Conservation (phyloP, 345 rosid species). For the Eutrema japonicum region DNA sequence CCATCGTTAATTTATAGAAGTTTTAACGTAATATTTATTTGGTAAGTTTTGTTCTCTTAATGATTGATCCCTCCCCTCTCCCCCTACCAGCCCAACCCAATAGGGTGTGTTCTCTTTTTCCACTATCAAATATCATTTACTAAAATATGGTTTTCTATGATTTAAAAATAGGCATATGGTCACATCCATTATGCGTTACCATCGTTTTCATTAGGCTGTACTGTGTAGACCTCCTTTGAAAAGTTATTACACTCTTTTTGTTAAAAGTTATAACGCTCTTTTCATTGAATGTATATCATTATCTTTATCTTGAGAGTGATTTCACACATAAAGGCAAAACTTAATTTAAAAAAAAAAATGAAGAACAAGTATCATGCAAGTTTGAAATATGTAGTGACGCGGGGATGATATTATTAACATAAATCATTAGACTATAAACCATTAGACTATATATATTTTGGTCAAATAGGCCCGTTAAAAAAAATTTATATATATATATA, state of each 20-base stretch:
- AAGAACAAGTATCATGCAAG: neutral
- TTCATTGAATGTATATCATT: constrained; percentile 32
- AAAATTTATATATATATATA: no score
- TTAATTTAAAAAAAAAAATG: neutral
- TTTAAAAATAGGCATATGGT: neutral
- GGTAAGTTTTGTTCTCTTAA: constrained; percentile 23
- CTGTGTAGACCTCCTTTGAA: constrained; percentile 22
- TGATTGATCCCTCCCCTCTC: constrained; percentile 27
- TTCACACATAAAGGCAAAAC: neutral
- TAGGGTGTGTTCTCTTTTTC: neutral
- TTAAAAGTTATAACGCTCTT: constrained; percentile 20
- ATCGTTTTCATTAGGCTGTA: constrained; percentile 30
- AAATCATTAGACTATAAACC: neutral
- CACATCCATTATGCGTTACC: constrained; percentile 29
- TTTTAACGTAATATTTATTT: neutral
- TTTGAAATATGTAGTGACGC: neutral
- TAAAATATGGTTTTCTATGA: neutral
- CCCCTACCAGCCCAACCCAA: neutral
- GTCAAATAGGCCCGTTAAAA: neutral
- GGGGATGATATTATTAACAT: neutral
- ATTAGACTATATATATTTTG: no score
- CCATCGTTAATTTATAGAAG: no score
- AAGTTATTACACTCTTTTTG: constrained; percentile 29
- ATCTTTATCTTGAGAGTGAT: constrained; percentile 34
- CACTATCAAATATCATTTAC: neutral